Evolutionary conservation across 2,329 filamentous ascomycete species (phyloP).

Genomic region (Lecanicillium sp.): DNA sequence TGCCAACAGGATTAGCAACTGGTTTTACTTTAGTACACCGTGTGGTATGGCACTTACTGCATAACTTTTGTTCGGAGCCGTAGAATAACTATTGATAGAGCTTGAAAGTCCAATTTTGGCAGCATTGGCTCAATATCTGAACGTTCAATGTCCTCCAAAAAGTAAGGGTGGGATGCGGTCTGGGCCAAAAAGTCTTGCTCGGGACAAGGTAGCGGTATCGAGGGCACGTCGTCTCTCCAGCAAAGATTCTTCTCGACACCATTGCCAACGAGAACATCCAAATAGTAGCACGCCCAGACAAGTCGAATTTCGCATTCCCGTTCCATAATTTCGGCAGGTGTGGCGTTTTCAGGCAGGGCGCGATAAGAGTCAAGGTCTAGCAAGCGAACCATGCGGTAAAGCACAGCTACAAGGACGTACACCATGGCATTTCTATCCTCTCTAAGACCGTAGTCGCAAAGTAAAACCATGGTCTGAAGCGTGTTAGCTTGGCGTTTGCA

Average conservation of each 20-base stretch:
- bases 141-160: slow-evolving; percentile 10
- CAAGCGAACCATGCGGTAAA: slow-evolving; percentile 15
- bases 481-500: slow-evolving; percentile 13
- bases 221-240: slow-evolving; percentile 13
- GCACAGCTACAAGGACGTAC: slow-evolving; percentile 13
- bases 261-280: slow-evolving; percentile 13
- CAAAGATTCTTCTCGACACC: slow-evolving; percentile 15
- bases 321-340: slow-evolving; percentile 8
- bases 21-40: neutral
- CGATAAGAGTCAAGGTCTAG: slow-evolving; percentile 12
- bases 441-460: slow-evolving; percentile 15
- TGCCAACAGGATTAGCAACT: slow-evolving; percentile 1
- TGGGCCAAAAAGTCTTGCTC: slow-evolving; percentile 12
- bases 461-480: slow-evolving; percentile 12
- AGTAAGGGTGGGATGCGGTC: slow-evolving; percentile 4
- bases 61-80: slow-evolving; percentile 13
- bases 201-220: slow-evolving; percentile 14
- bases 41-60: slow-evolving; percentile 8
- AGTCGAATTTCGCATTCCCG: slow-evolving; percentile 14
- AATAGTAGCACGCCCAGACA: slow-evolving; percentile 17
- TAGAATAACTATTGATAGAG: slow-evolving; percentile 12
- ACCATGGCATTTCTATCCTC: slow-evolving; percentile 15
- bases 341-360: slow-evolving; percentile 2
- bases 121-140: slow-evolving; percentile 6
- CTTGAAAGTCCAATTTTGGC: slow-evolving; percentile 12